Base-by-base conservation (phyloP, 2,329 filamentous ascomycete species). In the Botryosphaeria agaves region DNA sequence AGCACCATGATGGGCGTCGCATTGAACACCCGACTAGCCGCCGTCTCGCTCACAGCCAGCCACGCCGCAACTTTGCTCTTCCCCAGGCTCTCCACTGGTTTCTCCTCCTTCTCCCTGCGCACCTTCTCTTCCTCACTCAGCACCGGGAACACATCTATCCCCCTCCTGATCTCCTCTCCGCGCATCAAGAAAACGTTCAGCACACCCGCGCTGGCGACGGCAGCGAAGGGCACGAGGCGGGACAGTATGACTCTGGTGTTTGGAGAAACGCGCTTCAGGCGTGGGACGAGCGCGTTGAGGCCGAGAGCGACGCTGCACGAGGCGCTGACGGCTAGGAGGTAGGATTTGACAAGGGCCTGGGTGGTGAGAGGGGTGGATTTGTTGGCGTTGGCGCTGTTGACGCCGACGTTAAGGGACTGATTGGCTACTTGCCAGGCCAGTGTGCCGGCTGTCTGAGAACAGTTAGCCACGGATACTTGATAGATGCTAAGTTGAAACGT, bases 111-210 rank as follows among this genome's bases (percentile, higher is more conserved):
- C 9, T 9, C 9, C 9, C 9, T 21, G 21, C 4, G 21, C 12
- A 7, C 3, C 12, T 23, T 11, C 7, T 9, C 7, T 3, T 23
- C 21, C 9, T 23, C 7, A 12, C 7, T 7, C 9, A 23, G 9
- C 5, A 83, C 75, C 1, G 85, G 84, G 54, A 77, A 94, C 21
- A 98, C 73, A 53, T 95, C 82, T 47, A 98, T 98, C 31, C 89
- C 89, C 36, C 71, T 72, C 46, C 80, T 70, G 44, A 98, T 95
- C 60, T 98, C 89, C 55, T 94, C 87, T 38, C 83, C 77, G 35
- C 89, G 82, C 89, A 98, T 98, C 32, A 98, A 69, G 57, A 94
- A 91, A 16, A 94, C 89, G 55, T 98, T 98, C 38, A 98, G 66
- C 1, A 76, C 83, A 46, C 84, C 85, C 3, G 89, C 89, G 35